Evolutionary conservation across 225 moss, liverwort and hornwort genomes (phyloP), one percentile per base, ranked within the genome.

Genomic region (Rhytidiadelphus loreus): DNA sequence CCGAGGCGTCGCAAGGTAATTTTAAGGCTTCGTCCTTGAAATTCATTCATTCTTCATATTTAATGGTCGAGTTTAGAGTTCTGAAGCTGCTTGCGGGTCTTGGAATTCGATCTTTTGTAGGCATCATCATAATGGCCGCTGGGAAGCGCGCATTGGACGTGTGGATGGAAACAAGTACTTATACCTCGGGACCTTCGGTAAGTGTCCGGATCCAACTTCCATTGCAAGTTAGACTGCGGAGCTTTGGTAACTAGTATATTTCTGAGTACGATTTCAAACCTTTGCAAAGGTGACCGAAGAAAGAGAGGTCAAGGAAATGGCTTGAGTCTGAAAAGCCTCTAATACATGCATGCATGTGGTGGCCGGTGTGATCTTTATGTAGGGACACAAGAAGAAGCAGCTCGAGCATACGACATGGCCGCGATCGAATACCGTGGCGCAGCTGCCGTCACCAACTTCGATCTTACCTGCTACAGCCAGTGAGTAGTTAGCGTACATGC

Each of bases 101-200:
- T 39, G 84, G 37, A 83, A 12, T 70, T 63, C 52, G 20, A 56
- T 18, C 8, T 60, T n/a, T 70, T 65, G 87, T 64, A 93, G 93
- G 81, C 93, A 94, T 66, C 93, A 94, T 62, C 92, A 92, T 25
- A 92, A 92, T 74, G 93, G 93, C 7, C 91, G 92, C 64, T 94
- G 93, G 93, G 93, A 94, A 88, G 93, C 93, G 32, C 93, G 93
- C 89, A 94, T 94, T 83, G 93, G 93, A 16, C 92, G 93, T 33
- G 91, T 94, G 9, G 91, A 89, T 55, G 92, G 93, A 25, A 94
- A 96, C 91, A 95, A 96, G 78, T 96, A 96, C 90, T 90, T 95
- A 23, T 96, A 96, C 77, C 94, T 96, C 19, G 96, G 96, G 55
- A 96, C 96, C 83, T 96, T 92, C 68, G 93, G 96, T 96, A 88